These are phyloP conservation scores for Inosperma sp. DNA, from an alignment of 768 basidiomycete species.

Conservation along the genomic window DNA sequence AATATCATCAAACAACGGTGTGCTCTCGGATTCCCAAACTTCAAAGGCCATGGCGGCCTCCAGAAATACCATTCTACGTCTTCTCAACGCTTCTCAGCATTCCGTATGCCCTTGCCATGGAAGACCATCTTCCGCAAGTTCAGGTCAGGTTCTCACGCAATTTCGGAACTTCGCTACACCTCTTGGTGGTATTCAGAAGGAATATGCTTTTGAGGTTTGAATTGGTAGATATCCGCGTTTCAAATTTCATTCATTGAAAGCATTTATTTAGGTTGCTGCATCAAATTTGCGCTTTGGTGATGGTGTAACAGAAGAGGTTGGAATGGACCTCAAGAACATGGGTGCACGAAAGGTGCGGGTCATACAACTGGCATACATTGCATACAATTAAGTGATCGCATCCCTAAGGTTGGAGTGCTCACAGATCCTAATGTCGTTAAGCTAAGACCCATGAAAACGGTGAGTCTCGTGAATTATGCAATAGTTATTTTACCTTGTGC, in stretches of 20 bases:
- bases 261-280: constrained; percentile 61
- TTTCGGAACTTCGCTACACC: constrained; percentile 76
- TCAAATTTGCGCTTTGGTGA: constrained; percentile 87
- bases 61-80: constrained; percentile 60
- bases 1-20: too few relatives aligned
- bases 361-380: neutral
- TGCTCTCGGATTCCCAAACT: too few relatives aligned
- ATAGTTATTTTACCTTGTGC: neutral
- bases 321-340: constrained; percentile 94
- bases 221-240: neutral
- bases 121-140: constrained; percentile 42
- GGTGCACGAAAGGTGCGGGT: constrained; percentile 71
- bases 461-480: constrained; percentile 33
- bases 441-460: constrained; percentile 77
- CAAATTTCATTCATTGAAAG: neutral
- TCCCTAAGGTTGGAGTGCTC: constrained; percentile 78
- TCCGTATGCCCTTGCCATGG: constrained; percentile 78
- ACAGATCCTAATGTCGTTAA: constrained; percentile 85
- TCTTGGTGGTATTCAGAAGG: constrained; percentile 65
- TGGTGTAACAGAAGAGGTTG: constrained; percentile 85
- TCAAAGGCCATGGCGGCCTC: constrained; percentile 44
- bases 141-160: constrained; percentile 50
- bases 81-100: constrained; percentile 73
- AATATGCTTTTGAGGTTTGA: constrained; percentile 86
- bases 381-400: constrained; percentile 6